Conservation (phyloP, 768 basidiomycete species). For the Mrakia blollopis region DNA sequence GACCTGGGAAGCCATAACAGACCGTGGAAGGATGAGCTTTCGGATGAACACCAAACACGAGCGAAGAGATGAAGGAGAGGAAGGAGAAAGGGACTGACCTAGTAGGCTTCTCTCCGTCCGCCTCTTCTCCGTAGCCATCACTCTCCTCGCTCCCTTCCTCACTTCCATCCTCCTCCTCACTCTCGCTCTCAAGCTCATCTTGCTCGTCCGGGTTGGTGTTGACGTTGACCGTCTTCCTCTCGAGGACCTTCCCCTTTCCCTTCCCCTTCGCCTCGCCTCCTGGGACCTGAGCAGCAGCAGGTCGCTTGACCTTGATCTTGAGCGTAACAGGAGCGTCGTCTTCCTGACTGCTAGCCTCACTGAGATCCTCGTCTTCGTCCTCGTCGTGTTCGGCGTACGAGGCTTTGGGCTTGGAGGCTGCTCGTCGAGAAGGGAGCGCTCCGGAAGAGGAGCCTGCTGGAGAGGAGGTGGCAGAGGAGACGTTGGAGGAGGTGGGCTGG, state of each 20-base stretch:
- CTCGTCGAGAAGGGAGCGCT: neutral
- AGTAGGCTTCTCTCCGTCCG: neutral
- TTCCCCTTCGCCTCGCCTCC: neutral
- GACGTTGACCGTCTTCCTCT: neutral
- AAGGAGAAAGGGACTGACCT: neutral
- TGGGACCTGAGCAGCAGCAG: neutral
- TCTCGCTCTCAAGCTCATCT: slow-evolving; percentile 3
- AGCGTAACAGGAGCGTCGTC: neutral
- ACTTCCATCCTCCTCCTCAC: neutral
- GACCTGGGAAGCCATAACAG: neutral
- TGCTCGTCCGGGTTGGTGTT: neutral
- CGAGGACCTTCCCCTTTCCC: neutral
- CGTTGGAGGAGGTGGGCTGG: neutral
- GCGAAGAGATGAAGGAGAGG: too few species aligned
- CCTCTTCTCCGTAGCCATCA: neutral
- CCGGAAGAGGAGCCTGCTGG: neutral
- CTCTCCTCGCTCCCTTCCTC: slow-evolving; percentile 1
- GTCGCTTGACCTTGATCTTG: slow-evolving; percentile 5
- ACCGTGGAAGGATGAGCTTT: neutral
- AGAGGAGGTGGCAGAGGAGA: neutral
- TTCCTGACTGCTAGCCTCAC: neutral
- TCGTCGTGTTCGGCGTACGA: slow-evolving; percentile 7
- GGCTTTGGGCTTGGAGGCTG: neutral
- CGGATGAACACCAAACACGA: too few species aligned
- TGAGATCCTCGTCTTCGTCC: neutral